Evolutionary conservation across 352 stramenopile species (phyloP), one percentile per base, ranked within the genome.

Genomic region (Phytophthora hybrid): DNA sequence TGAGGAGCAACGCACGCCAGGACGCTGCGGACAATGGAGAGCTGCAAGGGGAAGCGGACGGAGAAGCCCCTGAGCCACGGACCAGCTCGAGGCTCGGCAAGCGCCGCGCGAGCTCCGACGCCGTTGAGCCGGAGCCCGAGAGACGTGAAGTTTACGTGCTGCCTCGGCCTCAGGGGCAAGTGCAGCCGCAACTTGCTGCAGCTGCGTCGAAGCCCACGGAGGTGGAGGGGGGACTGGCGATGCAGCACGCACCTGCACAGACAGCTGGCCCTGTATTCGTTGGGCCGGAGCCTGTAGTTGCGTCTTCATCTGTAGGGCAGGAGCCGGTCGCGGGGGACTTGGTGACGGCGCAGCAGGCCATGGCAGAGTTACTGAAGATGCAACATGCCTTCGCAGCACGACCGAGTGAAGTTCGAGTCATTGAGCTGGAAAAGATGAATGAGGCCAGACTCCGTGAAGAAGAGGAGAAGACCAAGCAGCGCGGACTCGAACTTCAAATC

Each of bases 391-490:
- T 76, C 39, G 72, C 72, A 11, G 26, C 32, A 18, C 37, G 29
- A 47, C 55, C 67, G 4, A 63, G 37, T 47, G 54, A 74, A 14
- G 18, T 34, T 46, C 59, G 46, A 41, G 31, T 74, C 21, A n/a
- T 57, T 14, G 71, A 71, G n/a, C 18, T 78, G 46, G 71, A 78
- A 49, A 78, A 78, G 23, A 69, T 74, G 49, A 70, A 70, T 21
- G 66, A 69, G n/a, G 59, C 62, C 4, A 64, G 67, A 71, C 19
- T 79, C n/a, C 66, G 66, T 21, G 72, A 79, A 52, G 59, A 71
- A 53, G 72, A 76, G 8, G 72, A 75, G 47, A 71, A 72, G 44
- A 79, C 72, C 5, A 79, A 76, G 21, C 72, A 79, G 21, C 66
- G 67, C 46, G 44, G 59, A 10, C 54, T 79, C 13, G 61, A 79